Percentiles rank a stretch among this genome's conserved stretches.
Evolutionary conservation across 371 early-diverging fungal species (phyloP).

Genomic region (Sporodiniella umbellata): DNA sequence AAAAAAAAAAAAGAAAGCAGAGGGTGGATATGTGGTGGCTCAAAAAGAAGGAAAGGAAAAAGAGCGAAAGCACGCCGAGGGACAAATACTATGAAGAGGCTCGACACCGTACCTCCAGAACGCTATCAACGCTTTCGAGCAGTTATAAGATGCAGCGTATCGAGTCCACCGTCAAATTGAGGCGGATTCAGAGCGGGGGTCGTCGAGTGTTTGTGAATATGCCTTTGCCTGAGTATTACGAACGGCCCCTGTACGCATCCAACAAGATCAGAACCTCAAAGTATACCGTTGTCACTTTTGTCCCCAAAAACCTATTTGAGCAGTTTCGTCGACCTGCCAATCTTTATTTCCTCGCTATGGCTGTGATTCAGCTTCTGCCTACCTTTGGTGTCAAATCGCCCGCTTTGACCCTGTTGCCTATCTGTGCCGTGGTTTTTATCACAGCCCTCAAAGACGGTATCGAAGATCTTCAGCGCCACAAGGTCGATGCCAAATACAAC

Average conservation of each 20-base stretch:
- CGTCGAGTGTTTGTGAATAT: slow-evolving; percentile 71
- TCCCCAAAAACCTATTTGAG: slow-evolving; percentile 95
- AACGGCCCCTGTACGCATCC: slow-evolving; percentile 50
- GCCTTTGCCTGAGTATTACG: slow-evolving; percentile 53
- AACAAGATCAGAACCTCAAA: slow-evolving; percentile 86
- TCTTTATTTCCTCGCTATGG: slow-evolving; percentile 93
- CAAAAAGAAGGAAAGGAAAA: neutral
- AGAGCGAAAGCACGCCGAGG: neutral
- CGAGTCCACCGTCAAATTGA: slow-evolving; percentile 27
- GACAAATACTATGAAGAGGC: neutral
- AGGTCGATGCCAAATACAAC: slow-evolving; percentile 87
- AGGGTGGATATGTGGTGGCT: neutral
- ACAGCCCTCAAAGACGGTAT: slow-evolving; percentile 95
- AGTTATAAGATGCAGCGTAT: slow-evolving; percentile 5
- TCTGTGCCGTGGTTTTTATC: slow-evolving; percentile 81
- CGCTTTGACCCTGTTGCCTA: slow-evolving; percentile 83
- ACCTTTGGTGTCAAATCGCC: slow-evolving; percentile 72
- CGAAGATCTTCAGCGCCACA: slow-evolving; percentile 94
- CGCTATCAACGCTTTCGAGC: neutral
- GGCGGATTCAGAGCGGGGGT: slow-evolving; percentile 26
- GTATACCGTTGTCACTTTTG: slow-evolving; percentile 88
- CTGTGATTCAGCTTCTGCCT: slow-evolving; percentile 86
- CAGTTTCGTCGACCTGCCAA: slow-evolving; percentile 97
- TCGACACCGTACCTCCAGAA: neutral
- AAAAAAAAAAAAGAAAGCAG: too few species aligned